Evolutionary conservation across 805 yeast genomes (phyloP).

Genomic region (Saccharomycopsis selenospora): DNA sequence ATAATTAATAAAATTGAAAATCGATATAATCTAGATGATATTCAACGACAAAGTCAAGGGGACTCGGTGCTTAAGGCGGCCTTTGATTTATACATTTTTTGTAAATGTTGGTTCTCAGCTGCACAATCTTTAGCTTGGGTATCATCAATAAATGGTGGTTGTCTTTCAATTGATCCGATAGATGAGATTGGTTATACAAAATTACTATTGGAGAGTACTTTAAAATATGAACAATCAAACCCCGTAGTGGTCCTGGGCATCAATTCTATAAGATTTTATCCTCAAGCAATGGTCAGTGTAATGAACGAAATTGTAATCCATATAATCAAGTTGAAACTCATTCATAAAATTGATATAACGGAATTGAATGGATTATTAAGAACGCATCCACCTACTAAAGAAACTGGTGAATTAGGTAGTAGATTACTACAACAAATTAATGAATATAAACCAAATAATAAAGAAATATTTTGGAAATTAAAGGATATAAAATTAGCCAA

Average conservation of each 20-base stretch:
- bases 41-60: not conserved
- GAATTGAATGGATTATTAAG: slow-evolving; percentile 10
- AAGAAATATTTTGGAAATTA: not conserved
- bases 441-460: not conserved
- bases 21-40: not conserved
- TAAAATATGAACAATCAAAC: slow-evolving; percentile 5
- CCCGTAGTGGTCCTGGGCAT: slow-evolving; percentile 11
- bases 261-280: slow-evolving; percentile 14
- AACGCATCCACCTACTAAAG: slow-evolving; percentile 5
- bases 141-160: slow-evolving; percentile 14
- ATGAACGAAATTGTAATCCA: slow-evolving; percentile 15
- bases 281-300: slow-evolving; percentile 8
- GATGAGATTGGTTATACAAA: slow-evolving; percentile 6
- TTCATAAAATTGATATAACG: slow-evolving; percentile 6
- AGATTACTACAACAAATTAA: not conserved
- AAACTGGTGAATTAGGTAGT: slow-evolving; percentile 6
- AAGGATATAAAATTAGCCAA: slow-evolving; percentile 7
- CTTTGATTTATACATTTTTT: slow-evolving; percentile 10
- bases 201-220: not conserved
- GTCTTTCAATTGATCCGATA: slow-evolving; percentile 1
- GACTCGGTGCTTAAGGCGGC: slow-evolving; percentile 9
- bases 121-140: slow-evolving; percentile 18
- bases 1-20: not conserved
- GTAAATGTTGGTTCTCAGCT: slow-evolving; percentile 14
- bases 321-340: slow-evolving; percentile 7